phyloP scores from a whole-genome alignment of 352 stramenopile species.

The Phytophthora niederhauseri region DNA sequence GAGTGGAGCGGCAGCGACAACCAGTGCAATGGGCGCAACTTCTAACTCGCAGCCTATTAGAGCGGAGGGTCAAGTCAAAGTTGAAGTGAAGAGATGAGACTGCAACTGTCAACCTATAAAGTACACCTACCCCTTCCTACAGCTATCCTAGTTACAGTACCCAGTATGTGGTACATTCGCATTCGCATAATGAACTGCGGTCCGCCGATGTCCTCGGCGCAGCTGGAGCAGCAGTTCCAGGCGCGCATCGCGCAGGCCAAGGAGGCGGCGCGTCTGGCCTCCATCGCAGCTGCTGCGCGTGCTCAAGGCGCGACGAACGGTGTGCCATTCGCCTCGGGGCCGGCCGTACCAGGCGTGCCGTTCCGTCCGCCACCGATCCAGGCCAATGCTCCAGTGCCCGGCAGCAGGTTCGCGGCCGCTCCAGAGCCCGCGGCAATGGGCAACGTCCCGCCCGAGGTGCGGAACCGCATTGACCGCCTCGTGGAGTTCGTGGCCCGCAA shows the following conservation, averaged over 20 bases:
- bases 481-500: conserved; percentile 70
- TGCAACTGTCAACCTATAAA: too few relatives aligned
- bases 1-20: conserved; percentile 24
- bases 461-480: conserved; percentile 60
- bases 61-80: too few relatives aligned
- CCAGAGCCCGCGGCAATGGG: conserved; percentile 9
- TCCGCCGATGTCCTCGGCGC: conserved; percentile 18
- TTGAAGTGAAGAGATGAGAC: too few relatives aligned
- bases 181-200: background rate
- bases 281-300: conserved; percentile 44
- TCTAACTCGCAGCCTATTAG: background rate
- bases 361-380: conserved; percentile 18
- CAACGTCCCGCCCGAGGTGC: conserved; percentile 42
- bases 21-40: conserved; percentile 28
- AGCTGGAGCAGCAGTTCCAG: conserved; percentile 54
- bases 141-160: background rate
- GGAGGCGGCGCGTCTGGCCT: conserved; percentile 56
- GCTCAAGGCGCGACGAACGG: conserved; percentile 2
- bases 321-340: conserved; percentile 2
- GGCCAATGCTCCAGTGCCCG: background rate
- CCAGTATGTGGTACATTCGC: too few relatives aligned
- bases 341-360: conserved; percentile 19
- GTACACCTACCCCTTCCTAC: background rate
- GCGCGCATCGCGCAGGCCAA: conserved; percentile 61
- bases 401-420: conserved; percentile 6